Conservation (phyloP, 2,329 filamentous ascomycete genomes). For the Rosellinia necatrix region DNA sequence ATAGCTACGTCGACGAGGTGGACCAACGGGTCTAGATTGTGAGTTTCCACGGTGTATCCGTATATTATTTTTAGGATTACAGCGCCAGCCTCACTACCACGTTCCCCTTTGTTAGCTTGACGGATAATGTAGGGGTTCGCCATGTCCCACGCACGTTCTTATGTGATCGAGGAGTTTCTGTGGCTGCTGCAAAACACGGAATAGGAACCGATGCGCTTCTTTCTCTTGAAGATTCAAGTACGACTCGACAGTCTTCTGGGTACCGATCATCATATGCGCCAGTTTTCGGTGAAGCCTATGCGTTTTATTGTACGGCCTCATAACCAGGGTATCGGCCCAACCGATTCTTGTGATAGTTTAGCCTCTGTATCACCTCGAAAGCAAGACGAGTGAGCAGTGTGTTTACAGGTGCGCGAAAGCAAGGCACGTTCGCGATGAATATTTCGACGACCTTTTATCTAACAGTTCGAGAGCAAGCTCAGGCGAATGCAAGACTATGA, state of each 20-base stretch:
- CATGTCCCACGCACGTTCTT: conserved; percentile 15
- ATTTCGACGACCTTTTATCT: conserved; percentile 42
- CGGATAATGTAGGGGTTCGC: background rate
- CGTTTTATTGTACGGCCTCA: conserved; percentile 31
- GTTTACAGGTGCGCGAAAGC: conserved; percentile 35
- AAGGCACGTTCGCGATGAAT: conserved; percentile 39
- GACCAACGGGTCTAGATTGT: conserved; percentile 34
- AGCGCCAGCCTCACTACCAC: conserved; percentile 32
- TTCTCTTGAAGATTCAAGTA: conserved; percentile 21
- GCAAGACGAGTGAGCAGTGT: background rate
- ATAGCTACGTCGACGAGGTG: conserved; percentile 27
- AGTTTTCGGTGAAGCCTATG: conserved; percentile 36
- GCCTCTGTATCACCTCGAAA: background rate
- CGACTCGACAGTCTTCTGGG: conserved; percentile 27
- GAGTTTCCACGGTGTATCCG: conserved; percentile 35
- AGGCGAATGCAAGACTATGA: conserved; percentile 47
- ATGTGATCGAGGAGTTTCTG: conserved; percentile 14
- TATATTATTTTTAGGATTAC: conserved; percentile 38
- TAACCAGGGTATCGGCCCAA: conserved; percentile 30
- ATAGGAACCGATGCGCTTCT: conserved; percentile 26
- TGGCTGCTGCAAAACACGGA: conserved; percentile 24
- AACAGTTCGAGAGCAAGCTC: conserved; percentile 45
- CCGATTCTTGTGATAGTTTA: conserved; percentile 26
- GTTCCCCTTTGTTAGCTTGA: conserved; percentile 8
- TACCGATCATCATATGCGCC: conserved; percentile 39